Percentiles rank a stretch among this genome's conserved stretches.
These are phyloP conservation scores for Hyphopichia buzzinii DNA, from an alignment of 1,139 yeast genomes.

Conservation along the genomic window DNA sequence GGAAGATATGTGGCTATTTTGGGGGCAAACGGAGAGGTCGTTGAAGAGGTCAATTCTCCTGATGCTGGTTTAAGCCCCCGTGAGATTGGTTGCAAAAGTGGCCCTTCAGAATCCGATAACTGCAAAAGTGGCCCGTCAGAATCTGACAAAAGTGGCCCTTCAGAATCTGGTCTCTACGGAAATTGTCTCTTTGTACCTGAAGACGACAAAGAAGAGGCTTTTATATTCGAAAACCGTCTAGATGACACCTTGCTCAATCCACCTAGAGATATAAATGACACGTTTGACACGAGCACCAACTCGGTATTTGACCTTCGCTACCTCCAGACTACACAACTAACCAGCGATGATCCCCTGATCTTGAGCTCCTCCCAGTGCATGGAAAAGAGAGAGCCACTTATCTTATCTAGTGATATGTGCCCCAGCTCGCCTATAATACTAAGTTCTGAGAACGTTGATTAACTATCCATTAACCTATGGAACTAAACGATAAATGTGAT, in stretches of 20 bases:
- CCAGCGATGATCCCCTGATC: neutral
- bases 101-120: no score
- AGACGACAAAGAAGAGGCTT: no score
- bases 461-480: no score
- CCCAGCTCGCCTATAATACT: neutral
- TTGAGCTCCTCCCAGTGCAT: neutral
- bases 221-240: no score
- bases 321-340: neutral
- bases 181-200: no score
- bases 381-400: neutral
- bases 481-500: neutral
- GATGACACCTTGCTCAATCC: no score
- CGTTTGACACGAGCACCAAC: neutral
- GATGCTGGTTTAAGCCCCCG: no score
- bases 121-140: neutral
- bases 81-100: neutral
- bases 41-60: neutral
- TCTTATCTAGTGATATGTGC: neutral
- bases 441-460: conserved; percentile 1
- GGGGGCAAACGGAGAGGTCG: neutral
- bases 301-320: neutral
- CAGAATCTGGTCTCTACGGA: no score
- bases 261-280: no score
- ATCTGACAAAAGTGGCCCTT: no score
- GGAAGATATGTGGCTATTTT: neutral